phyloP scores from a whole-genome alignment of 805 yeast genomes.

The Priceomyces fermenticarens region DNA sequence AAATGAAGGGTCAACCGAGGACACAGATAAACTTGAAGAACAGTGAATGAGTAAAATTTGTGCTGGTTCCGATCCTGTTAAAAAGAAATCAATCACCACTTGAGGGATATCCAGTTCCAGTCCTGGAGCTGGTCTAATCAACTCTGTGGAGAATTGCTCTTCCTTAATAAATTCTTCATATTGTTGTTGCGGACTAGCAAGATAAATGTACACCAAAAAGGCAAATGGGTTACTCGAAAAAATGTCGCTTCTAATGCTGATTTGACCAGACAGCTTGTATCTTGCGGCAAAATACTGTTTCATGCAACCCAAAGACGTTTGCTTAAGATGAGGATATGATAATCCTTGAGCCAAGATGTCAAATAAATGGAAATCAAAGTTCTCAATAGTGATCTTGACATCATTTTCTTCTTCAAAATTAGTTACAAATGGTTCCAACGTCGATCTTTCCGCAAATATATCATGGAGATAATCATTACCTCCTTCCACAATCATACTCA shows the following conservation, averaged over 20 bases:
- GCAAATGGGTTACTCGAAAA: conserved; percentile 12
- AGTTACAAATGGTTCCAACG: conserved; percentile 40
- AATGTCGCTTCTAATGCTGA: conserved; percentile 6
- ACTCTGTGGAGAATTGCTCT: conserved; percentile 14
- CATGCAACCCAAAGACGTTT: conserved; percentile 45
- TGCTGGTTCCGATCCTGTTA: conserved; percentile 15
- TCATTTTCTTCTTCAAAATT: conserved; percentile 42
- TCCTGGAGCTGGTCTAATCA: conserved; percentile 11
- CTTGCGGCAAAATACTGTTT: conserved; percentile 42
- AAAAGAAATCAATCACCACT: conserved; percentile 23
- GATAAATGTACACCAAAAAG: conserved; percentile 31
- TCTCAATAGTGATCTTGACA: conserved; percentile 37
- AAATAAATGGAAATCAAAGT: conserved; percentile 51
- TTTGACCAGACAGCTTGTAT: conserved; percentile 26
- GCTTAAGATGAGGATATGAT: conserved; percentile 53
- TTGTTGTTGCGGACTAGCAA: conserved; percentile 21
- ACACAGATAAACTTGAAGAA: conserved; percentile 26
- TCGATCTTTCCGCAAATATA: conserved; percentile 28
- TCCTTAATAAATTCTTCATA: conserved; percentile 23
- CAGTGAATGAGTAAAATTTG: conserved; percentile 25
- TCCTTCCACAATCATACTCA: conserved; percentile 20
- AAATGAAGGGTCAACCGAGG: conserved; percentile 26
- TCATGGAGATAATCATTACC: conserved; percentile 22
- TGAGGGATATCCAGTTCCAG: conserved; percentile 23
- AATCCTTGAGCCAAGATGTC: conserved; percentile 54